A percentile compares a stretch with the other conserved stretches of the same genome.
phyloP scores from a whole-genome alignment of 1,284 basidiomycete species.

The Fomitopsis palustris region DNA sequence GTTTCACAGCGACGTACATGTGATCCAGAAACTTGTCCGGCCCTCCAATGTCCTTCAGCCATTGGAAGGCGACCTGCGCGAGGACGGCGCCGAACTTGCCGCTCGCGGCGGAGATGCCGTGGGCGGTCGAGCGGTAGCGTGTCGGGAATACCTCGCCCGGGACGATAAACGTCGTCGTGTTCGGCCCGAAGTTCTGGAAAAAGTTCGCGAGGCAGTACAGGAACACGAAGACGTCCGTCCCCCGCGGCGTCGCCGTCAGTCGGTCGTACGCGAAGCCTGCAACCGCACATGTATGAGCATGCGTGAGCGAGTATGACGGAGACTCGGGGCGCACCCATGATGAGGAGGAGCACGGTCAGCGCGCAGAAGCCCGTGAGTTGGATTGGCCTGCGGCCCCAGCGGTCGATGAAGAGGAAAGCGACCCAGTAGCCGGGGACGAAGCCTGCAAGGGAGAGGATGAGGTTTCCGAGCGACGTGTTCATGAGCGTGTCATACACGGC shows the following conservation, averaged over 20 bases:
- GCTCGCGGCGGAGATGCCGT: conserved; percentile 67
- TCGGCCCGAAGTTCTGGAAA: conserved; percentile 63
- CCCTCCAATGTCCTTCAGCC: conserved; percentile 45
- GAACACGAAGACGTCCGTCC: conserved; percentile 51
- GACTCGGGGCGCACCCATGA: conserved; percentile 42
- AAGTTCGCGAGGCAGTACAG: conserved; percentile 61
- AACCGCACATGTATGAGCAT: background rate
- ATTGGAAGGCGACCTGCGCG: conserved; percentile 59
- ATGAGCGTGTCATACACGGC: conserved; percentile 47
- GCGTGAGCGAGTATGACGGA: background rate
- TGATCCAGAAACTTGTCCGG: conserved; percentile 34
- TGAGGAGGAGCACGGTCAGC: conserved; percentile 62
- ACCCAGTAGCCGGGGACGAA: conserved; percentile 76
- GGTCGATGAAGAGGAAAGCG: conserved; percentile 67
- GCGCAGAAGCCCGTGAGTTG: conserved; percentile 77
- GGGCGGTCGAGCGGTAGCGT: conserved; percentile 67
- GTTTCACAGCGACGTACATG: conserved; percentile 23
- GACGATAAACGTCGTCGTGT: conserved; percentile 70
- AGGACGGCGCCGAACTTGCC: conserved; percentile 70
- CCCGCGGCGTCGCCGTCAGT: conserved; percentile 39
- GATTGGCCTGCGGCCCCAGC: conserved; percentile 71
- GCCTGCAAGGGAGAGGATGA: conserved; percentile 70
- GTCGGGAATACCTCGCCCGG: conserved; percentile 77
- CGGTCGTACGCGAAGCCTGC: conserved; percentile 55
- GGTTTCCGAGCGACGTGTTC: conserved; percentile 58